Conservation (phyloP, 768 basidiomycete genomes). For the Thelephora ganbajun region DNA sequence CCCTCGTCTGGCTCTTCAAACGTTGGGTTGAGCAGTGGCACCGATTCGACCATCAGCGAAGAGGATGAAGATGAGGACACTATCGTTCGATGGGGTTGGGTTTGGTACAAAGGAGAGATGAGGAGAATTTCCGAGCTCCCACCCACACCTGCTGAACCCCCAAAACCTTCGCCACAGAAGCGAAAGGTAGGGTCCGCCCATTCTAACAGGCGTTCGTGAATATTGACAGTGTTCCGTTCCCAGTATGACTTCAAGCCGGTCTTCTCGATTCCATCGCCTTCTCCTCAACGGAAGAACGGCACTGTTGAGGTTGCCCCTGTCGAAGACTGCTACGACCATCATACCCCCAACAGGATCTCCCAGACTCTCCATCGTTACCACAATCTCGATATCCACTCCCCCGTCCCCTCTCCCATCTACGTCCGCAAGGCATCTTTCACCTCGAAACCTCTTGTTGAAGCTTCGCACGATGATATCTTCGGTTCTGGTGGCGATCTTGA, state of each 20-base stretch:
- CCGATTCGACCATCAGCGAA: slow-evolving; percentile 18
- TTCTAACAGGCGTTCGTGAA: not conserved
- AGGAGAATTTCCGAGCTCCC: not conserved
- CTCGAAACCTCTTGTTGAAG: not conserved
- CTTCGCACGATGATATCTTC: not conserved
- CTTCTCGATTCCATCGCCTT: not conserved
- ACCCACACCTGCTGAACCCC: not conserved
- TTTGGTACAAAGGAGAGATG: not conserved
- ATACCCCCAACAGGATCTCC: not conserved
- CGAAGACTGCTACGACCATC: not conserved
- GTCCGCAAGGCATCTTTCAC: not conserved
- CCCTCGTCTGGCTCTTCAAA: not conserved
- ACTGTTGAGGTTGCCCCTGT: not conserved
- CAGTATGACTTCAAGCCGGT: not conserved
- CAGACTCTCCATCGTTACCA: not conserved
- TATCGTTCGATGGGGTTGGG: slow-evolving; percentile 1
- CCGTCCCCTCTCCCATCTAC: not conserved
- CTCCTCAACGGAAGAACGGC: not conserved
- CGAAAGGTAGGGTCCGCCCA: not conserved
- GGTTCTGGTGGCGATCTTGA: not conserved
- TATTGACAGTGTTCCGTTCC: not conserved
- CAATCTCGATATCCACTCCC: not conserved
- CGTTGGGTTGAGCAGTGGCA: slow-evolving; percentile 11
- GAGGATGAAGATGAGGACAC: not conserved
- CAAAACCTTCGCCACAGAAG: not conserved